These are phyloP conservation scores for Scedosporium aurantiacum DNA, from an alignment of 2,329 filamentous ascomycete genomes.

Conservation along the genomic window DNA sequence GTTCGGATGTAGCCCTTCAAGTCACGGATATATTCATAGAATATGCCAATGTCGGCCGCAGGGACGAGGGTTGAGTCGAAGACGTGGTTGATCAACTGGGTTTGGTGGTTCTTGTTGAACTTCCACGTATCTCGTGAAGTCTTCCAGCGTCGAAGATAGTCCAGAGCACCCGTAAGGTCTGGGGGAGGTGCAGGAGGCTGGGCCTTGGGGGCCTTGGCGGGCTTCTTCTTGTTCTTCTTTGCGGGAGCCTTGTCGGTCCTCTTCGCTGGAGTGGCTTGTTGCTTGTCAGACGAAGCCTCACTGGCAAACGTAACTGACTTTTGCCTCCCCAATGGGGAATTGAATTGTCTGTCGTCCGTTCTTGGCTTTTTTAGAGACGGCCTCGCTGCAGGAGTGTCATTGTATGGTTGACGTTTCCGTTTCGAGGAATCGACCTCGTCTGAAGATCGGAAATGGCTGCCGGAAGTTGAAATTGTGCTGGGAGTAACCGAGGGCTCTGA, in stretches of 20 bases:
- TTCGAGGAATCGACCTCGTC: conserved; percentile 19
- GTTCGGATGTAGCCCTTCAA: conserved; percentile 65
- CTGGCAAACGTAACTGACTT: conserved; percentile 41
- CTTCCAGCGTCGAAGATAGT: conserved; percentile 70
- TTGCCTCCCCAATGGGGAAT: conserved; percentile 18
- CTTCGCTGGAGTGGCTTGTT: conserved; percentile 10
- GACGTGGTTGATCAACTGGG: conserved; percentile 70
- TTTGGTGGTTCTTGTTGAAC: conserved; percentile 92
- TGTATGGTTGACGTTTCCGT: conserved; percentile 19
- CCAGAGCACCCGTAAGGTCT: conserved; percentile 53
- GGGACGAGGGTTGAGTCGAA: conserved; percentile 65
- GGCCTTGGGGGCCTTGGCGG: conserved; percentile 14
- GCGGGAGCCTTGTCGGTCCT: conserved; percentile 18
- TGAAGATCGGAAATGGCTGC: conserved; percentile 14
- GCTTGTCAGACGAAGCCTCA: conserved; percentile 23
- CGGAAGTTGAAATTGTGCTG: conserved; percentile 21
- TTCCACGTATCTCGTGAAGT: conserved; percentile 67
- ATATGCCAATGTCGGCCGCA: conserved; percentile 52
- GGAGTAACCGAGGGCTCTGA: conserved; percentile 19
- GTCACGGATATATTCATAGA: conserved; percentile 69
- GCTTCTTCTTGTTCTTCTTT: conserved; percentile 27
- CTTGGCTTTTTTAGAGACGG: conserved; percentile 21
- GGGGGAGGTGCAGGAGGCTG: conserved; percentile 21
- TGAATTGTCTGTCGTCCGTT: conserved; percentile 7
- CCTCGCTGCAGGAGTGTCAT: conserved; percentile 10